These are phyloP conservation scores for Exserohilum rostratum DNA, from an alignment of 2,329 filamentous ascomycete species.

Conservation along the genomic window DNA sequence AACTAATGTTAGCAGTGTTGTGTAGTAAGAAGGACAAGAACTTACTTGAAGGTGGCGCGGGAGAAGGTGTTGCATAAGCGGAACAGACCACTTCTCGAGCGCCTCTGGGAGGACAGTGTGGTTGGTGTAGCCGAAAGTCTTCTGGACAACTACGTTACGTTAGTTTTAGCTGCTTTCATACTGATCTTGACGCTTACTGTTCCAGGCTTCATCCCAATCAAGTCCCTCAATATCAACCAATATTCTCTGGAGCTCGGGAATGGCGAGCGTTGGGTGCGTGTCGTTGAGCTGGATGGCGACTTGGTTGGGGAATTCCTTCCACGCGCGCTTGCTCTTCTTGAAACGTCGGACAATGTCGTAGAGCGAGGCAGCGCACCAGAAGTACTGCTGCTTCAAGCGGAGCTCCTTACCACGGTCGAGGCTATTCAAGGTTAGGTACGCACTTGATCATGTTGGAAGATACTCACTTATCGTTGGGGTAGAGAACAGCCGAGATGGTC, in stretches of 20 bases:
- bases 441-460: background rate
- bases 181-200: constrained; percentile 58
- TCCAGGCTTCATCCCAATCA: constrained; percentile 92
- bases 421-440: constrained; percentile 31
- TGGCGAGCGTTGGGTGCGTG: constrained; percentile 93
- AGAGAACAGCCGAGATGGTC: constrained; percentile 95
- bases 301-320: constrained; percentile 91
- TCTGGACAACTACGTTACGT: constrained; percentile 52
- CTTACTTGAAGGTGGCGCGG: constrained; percentile 80
- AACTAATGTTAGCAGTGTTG: constrained; percentile 7
- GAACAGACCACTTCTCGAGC: constrained; percentile 97
- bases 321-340: constrained; percentile 93
- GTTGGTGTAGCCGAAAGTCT: constrained; percentile 93
- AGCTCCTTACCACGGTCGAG: constrained; percentile 96
- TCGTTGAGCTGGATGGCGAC: constrained; percentile 98
- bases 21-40: background rate
- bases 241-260: constrained; percentile 94
- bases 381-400: constrained; percentile 98
- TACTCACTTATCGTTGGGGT: constrained; percentile 84
- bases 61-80: constrained; percentile 87
- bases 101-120: constrained; percentile 97
- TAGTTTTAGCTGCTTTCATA: constrained; percentile 4
- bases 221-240: constrained; percentile 87
- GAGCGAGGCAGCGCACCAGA: constrained; percentile 97
- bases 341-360: constrained; percentile 96